phyloP scores from a whole-genome alignment of 768 basidiomycete species.

The Flagelloscypha sp. region DNA sequence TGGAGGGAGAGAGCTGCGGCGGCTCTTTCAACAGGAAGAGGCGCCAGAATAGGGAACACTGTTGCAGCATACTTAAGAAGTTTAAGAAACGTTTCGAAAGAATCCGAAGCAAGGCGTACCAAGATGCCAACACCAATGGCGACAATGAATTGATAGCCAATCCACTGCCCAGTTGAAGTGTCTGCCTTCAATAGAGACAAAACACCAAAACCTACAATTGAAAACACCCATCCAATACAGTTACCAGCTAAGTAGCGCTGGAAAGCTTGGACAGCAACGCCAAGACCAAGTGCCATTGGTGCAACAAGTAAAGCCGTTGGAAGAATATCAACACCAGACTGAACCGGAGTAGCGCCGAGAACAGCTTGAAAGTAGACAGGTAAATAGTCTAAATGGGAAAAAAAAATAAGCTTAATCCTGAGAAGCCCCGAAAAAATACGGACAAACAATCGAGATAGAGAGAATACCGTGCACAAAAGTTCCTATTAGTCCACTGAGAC shows the following conservation, averaged over 20 bases:
- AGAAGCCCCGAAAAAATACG: no score
- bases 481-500: conserved; percentile 25
- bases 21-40: conserved; percentile 29
- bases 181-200: conserved; percentile 20
- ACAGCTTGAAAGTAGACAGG: conserved; percentile 25
- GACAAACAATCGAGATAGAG: not conserved
- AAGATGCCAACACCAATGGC: conserved; percentile 19
- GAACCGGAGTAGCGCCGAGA: conserved; percentile 26
- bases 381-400: conserved; percentile 46
- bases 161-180: conserved; percentile 14
- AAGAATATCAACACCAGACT: conserved; percentile 26
- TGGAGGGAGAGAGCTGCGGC: conserved; percentile 39
- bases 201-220: conserved; percentile 26
- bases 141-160: conserved; percentile 19
- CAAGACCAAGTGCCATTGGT: conserved; percentile 28
- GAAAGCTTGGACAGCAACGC: conserved; percentile 19
- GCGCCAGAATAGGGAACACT: conserved; percentile 41
- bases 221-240: conserved; percentile 23
- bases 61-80: no score
- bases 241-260: conserved; percentile 27
- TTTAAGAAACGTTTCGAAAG: no score
- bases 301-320: conserved; percentile 25
- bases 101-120: no score
- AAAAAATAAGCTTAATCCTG: no score
- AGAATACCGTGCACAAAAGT: conserved; percentile 8